Conservation (phyloP, 106 monocot species). For the Allium sativum region DNA sequence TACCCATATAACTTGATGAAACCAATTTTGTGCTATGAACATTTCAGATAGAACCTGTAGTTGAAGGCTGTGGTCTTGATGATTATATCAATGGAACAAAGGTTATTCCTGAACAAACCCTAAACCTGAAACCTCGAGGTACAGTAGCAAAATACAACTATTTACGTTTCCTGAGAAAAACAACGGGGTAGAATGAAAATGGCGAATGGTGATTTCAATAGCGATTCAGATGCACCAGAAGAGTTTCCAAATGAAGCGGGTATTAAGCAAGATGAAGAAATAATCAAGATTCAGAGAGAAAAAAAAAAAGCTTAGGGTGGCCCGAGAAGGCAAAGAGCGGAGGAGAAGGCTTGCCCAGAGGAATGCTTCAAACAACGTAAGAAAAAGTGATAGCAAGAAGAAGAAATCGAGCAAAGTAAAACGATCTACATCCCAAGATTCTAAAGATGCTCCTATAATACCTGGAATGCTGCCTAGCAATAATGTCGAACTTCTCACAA, state of each 20-base stretch:
- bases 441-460: constrained; percentile 22
- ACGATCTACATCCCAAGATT: constrained; percentile 3
- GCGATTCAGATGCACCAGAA: constrained; percentile 39
- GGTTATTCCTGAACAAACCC: too few species aligned
- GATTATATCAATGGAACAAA: too few species aligned
- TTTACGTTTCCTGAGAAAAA: too few species aligned
- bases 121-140: too few species aligned
- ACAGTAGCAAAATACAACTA: too few species aligned
- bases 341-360: constrained; percentile 64
- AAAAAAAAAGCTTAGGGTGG: constrained; percentile 42
- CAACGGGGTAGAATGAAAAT: not conserved
- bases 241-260: constrained; percentile 36
- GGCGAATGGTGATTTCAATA: not conserved
- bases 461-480: constrained; percentile 77
- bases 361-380: constrained; percentile 25
- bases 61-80: too few species aligned
- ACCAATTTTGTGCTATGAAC: too few species aligned
- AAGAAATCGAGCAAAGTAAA: constrained; percentile 24
- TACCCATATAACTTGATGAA: too few species aligned
- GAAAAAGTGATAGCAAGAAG: constrained; percentile 13
- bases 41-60: too few species aligned
- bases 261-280: constrained; percentile 43
- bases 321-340: constrained; percentile 60
- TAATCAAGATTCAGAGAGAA: constrained; percentile 34
- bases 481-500: constrained; percentile 52